Percentiles rank a stretch among this genome's conserved stretches.
These are phyloP conservation scores for Lenzites betulinus DNA, from an alignment of 768 basidiomycete genomes.

Conservation along the genomic window DNA sequence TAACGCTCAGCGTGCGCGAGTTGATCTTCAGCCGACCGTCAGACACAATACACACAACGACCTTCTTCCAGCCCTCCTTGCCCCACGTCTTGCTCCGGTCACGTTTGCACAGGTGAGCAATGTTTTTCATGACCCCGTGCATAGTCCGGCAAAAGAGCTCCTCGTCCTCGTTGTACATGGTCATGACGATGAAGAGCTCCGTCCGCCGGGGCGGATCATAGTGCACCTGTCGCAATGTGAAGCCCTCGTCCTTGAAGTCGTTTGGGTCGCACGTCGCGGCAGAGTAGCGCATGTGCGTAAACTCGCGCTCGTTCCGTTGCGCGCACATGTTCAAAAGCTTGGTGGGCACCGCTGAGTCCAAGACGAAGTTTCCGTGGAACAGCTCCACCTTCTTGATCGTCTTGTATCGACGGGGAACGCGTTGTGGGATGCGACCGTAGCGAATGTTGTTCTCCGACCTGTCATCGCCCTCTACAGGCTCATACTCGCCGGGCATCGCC, in stretches of 20 bases:
- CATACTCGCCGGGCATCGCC: slow-evolving; percentile 47
- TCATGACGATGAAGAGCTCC: slow-evolving; percentile 96
- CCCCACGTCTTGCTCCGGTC: slow-evolving; percentile 95
- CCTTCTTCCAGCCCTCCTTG: slow-evolving; percentile 97
- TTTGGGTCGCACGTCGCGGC: slow-evolving; percentile 97
- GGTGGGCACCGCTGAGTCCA: slow-evolving; percentile 88
- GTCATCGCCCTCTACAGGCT: slow-evolving; percentile 33
- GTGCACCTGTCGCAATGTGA: slow-evolving; percentile 87
- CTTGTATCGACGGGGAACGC: slow-evolving; percentile 88
- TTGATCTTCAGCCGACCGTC: slow-evolving; percentile 89
- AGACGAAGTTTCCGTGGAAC: slow-evolving; percentile 91
- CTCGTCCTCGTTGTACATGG: slow-evolving; percentile 97
- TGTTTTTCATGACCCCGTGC: slow-evolving; percentile 95
- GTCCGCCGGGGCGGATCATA: slow-evolving; percentile 91
- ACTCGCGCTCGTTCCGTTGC: slow-evolving; percentile 79
- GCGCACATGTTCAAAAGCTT: slow-evolving; percentile 86
- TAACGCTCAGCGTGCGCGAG: slow-evolving; percentile 75
- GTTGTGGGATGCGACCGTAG: slow-evolving; percentile 89
- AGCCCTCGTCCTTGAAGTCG: slow-evolving; percentile 78
- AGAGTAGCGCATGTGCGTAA: slow-evolving; percentile 94
- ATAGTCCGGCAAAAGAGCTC: slow-evolving; percentile 89
- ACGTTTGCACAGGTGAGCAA: slow-evolving; percentile 84
- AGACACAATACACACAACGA: slow-evolving; percentile 89
- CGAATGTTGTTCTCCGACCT: slow-evolving; percentile 62
- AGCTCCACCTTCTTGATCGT: slow-evolving; percentile 93